Base-by-base conservation (phyloP, 129 eudicot species). In the Ambrosia artemisiifolia region DNA sequence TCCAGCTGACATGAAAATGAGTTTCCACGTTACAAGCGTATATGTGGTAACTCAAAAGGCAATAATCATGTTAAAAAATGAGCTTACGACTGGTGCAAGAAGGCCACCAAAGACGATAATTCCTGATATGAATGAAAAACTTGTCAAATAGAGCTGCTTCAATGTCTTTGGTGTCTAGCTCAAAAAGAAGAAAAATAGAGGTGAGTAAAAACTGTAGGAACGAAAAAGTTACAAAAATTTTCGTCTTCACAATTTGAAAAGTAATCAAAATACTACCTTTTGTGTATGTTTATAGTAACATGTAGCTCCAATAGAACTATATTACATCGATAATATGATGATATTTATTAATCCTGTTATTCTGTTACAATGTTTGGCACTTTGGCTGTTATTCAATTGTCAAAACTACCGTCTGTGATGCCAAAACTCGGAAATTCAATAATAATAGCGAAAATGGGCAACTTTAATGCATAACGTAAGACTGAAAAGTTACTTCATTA, bases 81-180 rank as follows among this genome's bases (percentile, higher is more conserved):
- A 83, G 67, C 98, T 94, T 87, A 94, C 98, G 42, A 74, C 48
- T 76, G 98, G 98, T 67, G 98, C 98, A 70, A 94, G 78, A 65
- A 94, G 86, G 71, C 98, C 98, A 71, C 98, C 98, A 11, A 94
- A 90, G 56, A 94, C 82, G 8, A 94, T 94, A 63, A 94, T 88
- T 74, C 98, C 98, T 32, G 97, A 82, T 82, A 94, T 79, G 70
- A 94, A 84, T 62, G 98, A 81, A 84, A 94, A 90, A 82, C 98
- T 94, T 64, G 97, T 94, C 69, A 94, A 73, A 83, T 94, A 94
- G 8, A 94, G 96, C 77, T 90, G 91, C 93, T 84, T 90, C 88
- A 94, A 69, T 51, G 98, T 85, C 85, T 77, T 94, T 34, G 97
- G 93, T 4, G 98, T 94, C 98, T 94, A 69, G 70, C 28, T 30